These are phyloP conservation scores for Taiozyma onychis DNA, from an alignment of 1,139 yeast species.

Conservation along the genomic window DNA sequence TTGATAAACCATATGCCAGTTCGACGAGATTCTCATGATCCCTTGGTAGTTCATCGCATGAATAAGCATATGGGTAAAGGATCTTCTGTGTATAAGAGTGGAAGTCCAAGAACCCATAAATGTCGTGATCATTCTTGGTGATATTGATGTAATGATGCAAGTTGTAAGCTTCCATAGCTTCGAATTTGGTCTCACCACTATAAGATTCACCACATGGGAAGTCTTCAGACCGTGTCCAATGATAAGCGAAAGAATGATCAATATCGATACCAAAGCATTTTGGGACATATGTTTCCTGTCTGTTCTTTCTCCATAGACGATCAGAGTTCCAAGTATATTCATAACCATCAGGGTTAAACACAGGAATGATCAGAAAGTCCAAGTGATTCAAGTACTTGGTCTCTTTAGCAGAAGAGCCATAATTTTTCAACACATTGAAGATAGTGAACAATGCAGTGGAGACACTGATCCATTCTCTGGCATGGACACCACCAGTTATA, in stretches of 20 bases:
- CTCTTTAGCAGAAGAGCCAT: slow-evolving; percentile 32
- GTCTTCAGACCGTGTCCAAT: slow-evolving; percentile 60
- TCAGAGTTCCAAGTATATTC: slow-evolving; percentile 76
- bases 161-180: slow-evolving; percentile 64
- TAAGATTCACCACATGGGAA: slow-evolving; percentile 79
- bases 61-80: slow-evolving; percentile 75
- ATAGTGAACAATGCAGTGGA: slow-evolving; percentile 63
- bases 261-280: slow-evolving; percentile 79
- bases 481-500: slow-evolving; percentile 80
- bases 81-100: slow-evolving; percentile 85
- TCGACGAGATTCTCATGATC: slow-evolving; percentile 79
- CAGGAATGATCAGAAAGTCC: slow-evolving; percentile 76
- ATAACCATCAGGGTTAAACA: slow-evolving; percentile 88
- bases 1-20: slow-evolving; percentile 73
- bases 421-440: slow-evolving; percentile 48
- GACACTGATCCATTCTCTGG: slow-evolving; percentile 86
- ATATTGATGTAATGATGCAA: slow-evolving; percentile 61
- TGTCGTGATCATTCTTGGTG: slow-evolving; percentile 52
- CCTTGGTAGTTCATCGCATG: slow-evolving; percentile 67
- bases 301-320: slow-evolving; percentile 83
- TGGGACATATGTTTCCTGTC: slow-evolving; percentile 67
- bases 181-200: slow-evolving; percentile 71
- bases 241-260: slow-evolving; percentile 77
- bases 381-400: slow-evolving; percentile 39
- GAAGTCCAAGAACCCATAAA: slow-evolving; percentile 73